These are phyloP conservation scores for Priceomyces medius DNA, from an alignment of 805 yeast species.

Conservation along the genomic window DNA sequence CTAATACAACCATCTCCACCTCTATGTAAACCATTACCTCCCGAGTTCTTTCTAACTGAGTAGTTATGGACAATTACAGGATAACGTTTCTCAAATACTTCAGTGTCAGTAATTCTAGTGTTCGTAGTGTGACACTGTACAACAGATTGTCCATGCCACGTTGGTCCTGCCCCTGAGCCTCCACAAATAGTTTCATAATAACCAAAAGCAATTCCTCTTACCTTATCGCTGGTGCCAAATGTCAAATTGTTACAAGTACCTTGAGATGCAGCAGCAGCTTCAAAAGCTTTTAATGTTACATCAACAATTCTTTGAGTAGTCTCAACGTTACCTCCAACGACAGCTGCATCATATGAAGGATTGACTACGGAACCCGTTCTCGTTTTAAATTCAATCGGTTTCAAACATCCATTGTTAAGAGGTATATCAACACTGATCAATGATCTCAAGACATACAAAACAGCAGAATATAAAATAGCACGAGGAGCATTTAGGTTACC, in stretches of 20 bases:
- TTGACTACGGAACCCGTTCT: conserved; percentile 43
- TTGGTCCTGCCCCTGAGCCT: conserved; percentile 89
- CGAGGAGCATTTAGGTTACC: conserved; percentile 88
- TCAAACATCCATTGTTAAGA: conserved; percentile 82
- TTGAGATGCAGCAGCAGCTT: conserved; percentile 91
- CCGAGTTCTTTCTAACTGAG: conserved; percentile 67
- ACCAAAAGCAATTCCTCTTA: conserved; percentile 66
- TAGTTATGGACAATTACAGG: conserved; percentile 78
- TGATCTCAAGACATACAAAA: conserved; percentile 77
- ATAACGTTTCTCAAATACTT: conserved; percentile 82
- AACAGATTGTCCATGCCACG: conserved; percentile 85
- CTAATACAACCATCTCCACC: conserved; percentile 91
- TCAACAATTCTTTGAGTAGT: conserved; percentile 93
- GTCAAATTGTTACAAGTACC: conserved; percentile 95
- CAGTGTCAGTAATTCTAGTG: conserved; percentile 90
- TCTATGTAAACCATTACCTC: conserved; percentile 68
- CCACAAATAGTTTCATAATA: conserved; percentile 95
- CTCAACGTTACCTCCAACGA: conserved; percentile 82
- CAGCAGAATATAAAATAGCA: conserved; percentile 82
- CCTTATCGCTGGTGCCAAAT: conserved; percentile 72
- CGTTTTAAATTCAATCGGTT: conserved; percentile 61
- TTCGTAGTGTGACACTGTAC: conserved; percentile 94
- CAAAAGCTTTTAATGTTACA: conserved; percentile 80
- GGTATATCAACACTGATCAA: conserved; percentile 83
- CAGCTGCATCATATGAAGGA: conserved; percentile 81